Evolutionary conservation across 2,329 filamentous ascomycete species (phyloP).

Genomic region (Paecilomyces sp.): DNA sequence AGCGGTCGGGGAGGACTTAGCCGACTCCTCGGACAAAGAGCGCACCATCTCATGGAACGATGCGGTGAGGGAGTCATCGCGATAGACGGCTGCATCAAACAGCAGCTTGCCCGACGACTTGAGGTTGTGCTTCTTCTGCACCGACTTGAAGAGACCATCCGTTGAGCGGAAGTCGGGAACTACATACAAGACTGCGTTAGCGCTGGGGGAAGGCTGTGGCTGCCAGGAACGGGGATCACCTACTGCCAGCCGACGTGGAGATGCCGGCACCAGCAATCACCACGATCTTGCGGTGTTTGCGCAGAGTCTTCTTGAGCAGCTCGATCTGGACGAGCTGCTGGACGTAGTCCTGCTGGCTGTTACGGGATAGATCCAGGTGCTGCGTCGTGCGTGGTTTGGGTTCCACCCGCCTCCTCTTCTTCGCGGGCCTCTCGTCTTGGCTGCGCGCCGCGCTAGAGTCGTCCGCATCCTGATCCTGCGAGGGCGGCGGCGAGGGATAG

Average conservation of each 20-base stretch:
- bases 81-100: slow-evolving; percentile 96
- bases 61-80: slow-evolving; percentile 77
- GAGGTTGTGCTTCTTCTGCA: slow-evolving; percentile 80
- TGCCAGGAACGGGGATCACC: slow-evolving; percentile 32
- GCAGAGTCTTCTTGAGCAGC: slow-evolving; percentile 64
- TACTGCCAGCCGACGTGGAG: slow-evolving; percentile 89
- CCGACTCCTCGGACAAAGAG: slow-evolving; percentile 71
- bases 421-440: slow-evolving; percentile 62
- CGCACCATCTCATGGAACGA: slow-evolving; percentile 97
- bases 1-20: slow-evolving; percentile 68
- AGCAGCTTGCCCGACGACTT: slow-evolving; percentile 91
- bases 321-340: slow-evolving; percentile 59
- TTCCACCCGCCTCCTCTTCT: slow-evolving; percentile 63
- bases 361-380: slow-evolving; percentile 60
- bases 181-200: slow-evolving; percentile 24
- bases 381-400: slow-evolving; percentile 70
- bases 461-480: slow-evolving; percentile 33
- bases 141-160: slow-evolving; percentile 77
- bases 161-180: slow-evolving; percentile 95
- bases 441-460: slow-evolving; percentile 31
- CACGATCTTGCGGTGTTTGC: slow-evolving; percentile 91
- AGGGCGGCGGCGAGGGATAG: slow-evolving; percentile 38
- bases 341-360: slow-evolving; percentile 21
- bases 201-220: slow-evolving; percentile 2
- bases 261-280: slow-evolving; percentile 95